Conservation (phyloP, 208 protist species). For the Trypanosoma platydactyli region DNA sequence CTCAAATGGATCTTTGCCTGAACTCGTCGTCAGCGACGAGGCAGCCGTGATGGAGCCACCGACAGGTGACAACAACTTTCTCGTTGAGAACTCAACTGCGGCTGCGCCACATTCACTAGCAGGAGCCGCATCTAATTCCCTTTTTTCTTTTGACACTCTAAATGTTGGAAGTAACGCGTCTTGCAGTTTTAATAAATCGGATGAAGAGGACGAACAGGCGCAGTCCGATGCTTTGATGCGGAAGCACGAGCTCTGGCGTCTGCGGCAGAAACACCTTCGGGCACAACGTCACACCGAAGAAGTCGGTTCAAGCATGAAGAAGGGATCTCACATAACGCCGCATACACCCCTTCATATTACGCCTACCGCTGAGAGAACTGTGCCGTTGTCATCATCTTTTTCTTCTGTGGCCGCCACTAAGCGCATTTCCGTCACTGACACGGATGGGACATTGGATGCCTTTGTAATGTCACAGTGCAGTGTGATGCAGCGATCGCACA, state of each 20-base stretch:
- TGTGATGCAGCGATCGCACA: constrained; percentile 12
- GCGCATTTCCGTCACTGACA: constrained; percentile 4
- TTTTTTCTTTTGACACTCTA: neutral
- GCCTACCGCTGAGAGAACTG: neutral
- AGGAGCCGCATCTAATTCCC: too few relatives aligned
- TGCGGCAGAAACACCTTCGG: constrained; percentile 58
- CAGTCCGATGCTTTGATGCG: constrained; percentile 42
- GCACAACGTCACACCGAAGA: constrained; percentile 29
- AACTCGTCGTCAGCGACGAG: constrained; percentile 73
- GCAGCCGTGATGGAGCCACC: constrained; percentile 30
- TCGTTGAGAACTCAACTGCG: constrained; percentile 4
- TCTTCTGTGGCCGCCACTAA: neutral
- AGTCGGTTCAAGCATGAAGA: constrained; percentile 1
- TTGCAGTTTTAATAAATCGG: constrained; percentile 8
- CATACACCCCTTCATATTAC: neutral
- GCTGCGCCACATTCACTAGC: neutral
- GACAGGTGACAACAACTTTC: constrained; percentile 4
- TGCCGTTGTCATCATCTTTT: neutral
- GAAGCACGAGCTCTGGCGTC: constrained; percentile 82
- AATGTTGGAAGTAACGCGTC: constrained; percentile 2
- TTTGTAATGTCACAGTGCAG: constrained; percentile 21
- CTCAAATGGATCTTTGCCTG: constrained; percentile 6
- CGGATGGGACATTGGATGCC: constrained; percentile 17
- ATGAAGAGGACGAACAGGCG: constrained; percentile 34
- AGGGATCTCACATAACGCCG: neutral